Base-by-base conservation (phyloP, 352 stramenopile genomes). In the Phytophthora colocasiae region DNA sequence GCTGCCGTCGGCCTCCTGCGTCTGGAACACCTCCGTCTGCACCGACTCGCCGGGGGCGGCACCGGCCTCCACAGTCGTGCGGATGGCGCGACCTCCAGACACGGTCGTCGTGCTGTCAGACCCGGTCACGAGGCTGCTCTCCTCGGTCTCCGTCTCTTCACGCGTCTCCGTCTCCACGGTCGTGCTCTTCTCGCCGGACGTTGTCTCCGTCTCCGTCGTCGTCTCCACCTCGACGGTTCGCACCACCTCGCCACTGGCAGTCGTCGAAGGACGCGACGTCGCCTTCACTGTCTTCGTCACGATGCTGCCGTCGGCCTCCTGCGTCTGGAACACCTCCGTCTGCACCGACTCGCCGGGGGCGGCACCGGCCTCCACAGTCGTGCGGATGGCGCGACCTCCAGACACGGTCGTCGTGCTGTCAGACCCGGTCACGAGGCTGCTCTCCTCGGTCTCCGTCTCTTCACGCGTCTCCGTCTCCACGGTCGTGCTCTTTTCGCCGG, bases 321-420 rank as follows among this genome's bases (percentile, higher is more conserved):
- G n/a, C 31, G 54, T 44, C 7, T 29, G 54, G 40, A 62, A 62
- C 32, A 62, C 48, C 48, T 56, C 32, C 48, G 48, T 56, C 32
- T 43, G n/a, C 48, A 56, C 48, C 7, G 48, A 56, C 31, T 56
- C 48, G 17, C 48, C 48, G n/a, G 48, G 31, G 24, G 4, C 32
- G 11, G 48, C 15, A 12, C 32, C 48, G 10, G 31, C 48, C 48
- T 59, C 26, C 52, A 34, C 39, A 4, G 15, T 50, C 27, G 17
- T 14, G 10, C 26, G 6, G 3, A 45, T 43, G 14, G 52, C 40
- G 5, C 14, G 12, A 26, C 4, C 47, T n/a, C 47, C 47, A 8
- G 31, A 43, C 29, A 15, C 47, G 8, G 47, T 43, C 27, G 27
- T 41, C 47, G 29, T 39, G 27, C 27, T 31, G 27, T 7, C 27